These are phyloP conservation scores for Bassia scoparia DNA, from an alignment of 148 eudicot genomes.

Conservation along the genomic window DNA sequence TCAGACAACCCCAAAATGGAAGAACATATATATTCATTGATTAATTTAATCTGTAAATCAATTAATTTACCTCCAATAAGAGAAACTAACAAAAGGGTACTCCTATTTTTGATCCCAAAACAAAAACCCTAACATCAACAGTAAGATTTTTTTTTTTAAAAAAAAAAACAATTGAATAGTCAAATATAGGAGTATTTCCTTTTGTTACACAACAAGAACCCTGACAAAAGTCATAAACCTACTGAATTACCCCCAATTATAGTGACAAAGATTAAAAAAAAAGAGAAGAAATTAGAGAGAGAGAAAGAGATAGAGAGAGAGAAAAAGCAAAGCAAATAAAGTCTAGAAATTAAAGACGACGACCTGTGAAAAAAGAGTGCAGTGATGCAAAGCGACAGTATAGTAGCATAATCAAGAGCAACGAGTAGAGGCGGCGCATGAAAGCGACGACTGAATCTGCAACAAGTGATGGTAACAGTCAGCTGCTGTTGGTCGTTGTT, in stretches of 20 bases:
- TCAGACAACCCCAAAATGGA: not conserved
- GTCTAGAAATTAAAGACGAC: not conserved
- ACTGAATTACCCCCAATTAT: not conserved
- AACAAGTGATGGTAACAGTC: constrained; percentile 87
- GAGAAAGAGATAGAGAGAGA: not conserved
- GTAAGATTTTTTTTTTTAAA: too few species aligned
- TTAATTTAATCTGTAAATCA: too few species aligned
- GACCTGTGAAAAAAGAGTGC: not conserved
- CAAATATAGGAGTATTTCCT: constrained; percentile 8
- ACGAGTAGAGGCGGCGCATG: constrained; percentile 19
- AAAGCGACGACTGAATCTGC: constrained; percentile 70
- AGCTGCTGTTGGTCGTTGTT: constrained; percentile 82
- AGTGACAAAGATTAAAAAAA: not conserved
- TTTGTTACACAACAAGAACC: not conserved
- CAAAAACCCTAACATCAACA: constrained; percentile 6
- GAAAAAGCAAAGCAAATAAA: too few species aligned
- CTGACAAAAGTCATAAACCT: constrained; percentile 9
- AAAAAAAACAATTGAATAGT: not conserved
- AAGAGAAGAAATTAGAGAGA: not conserved
- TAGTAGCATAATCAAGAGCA: too few species aligned
- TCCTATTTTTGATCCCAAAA: not conserved
- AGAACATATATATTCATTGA: not conserved
- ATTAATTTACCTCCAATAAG: too few species aligned
- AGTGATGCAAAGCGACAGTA: too few species aligned
- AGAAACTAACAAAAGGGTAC: not conserved